Evolutionary conservation across 1,284 basidiomycete genomes (phyloP), one percentile per base, ranked within the genome.

Genomic region (Cystobasidiaceae sp.): DNA sequence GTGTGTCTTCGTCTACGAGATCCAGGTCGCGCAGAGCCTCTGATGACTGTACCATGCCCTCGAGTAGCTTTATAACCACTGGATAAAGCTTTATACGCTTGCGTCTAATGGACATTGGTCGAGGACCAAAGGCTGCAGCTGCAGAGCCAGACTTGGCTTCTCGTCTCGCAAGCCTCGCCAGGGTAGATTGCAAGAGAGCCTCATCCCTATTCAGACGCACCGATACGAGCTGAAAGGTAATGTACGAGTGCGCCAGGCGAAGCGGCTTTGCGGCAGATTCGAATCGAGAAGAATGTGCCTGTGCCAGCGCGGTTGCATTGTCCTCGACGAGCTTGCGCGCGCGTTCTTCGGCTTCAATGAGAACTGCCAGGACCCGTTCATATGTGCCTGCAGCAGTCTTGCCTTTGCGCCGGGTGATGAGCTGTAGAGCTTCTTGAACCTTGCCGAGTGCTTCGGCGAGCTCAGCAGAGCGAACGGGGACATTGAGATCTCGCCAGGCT

Each of bases 401-500:
- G n/a, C n/a, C n/a, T n/a, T n/a, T n/a, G n/a, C n/a, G n/a, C n/a
- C n/a, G n/a, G n/a, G n/a, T n/a, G n/a, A n/a, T n/a, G n/a, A n/a
- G n/a, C n/a, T n/a, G n/a, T n/a, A n/a, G n/a, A n/a, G n/a, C n/a
- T n/a, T n/a, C 84, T 73, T 93, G 89, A 3, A 94, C 88, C 71
- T 85, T 87, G 66, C 90, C 77, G 67, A 97, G 80, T 19, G 89
- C 89, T 72, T 89, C 89, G 54, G 97, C 91, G 54, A 98, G 79
- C 78, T 98, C 93, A 0, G 92, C 90, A 72, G 88, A 92, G 60
- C 93, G 83, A 49, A 97, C 82, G 17, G 92, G 90, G 7, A 97
- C 21, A 30, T 64, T 52, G 21, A 64, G 34, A 27, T 64, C 61
- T 11, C 61, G 61, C 61, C 61, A 64, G 7, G 33, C 25, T 19